Evolutionary conservation across 2,329 filamentous ascomycete genomes (phyloP).

Genomic region (Myriosclerotinia scirpicola): DNA sequence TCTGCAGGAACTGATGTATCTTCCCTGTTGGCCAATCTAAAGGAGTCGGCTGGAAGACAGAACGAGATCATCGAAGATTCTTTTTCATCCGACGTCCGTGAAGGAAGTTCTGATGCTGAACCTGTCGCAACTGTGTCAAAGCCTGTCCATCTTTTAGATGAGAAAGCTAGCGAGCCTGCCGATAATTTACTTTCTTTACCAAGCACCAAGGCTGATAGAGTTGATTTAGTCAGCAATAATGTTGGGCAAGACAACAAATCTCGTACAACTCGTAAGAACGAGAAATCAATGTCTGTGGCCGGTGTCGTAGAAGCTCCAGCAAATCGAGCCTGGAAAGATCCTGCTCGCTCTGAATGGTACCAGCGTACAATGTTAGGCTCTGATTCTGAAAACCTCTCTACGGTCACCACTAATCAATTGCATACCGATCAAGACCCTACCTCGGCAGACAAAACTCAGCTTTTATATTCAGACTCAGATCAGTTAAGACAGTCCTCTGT

Average conservation of each 20-base stretch:
- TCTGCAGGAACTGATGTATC: neutral
- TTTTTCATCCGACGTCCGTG: neutral
- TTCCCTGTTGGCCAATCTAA: neutral
- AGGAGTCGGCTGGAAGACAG: neutral
- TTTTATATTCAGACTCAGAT: neutral
- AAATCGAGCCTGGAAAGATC: conserved; percentile 3
- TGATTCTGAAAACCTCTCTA: neutral
- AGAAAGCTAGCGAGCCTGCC: neutral
- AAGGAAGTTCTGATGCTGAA: neutral
- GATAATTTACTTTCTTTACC: neutral
- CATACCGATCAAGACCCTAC: neutral
- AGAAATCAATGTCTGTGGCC: conserved; percentile 4
- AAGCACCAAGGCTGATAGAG: neutral
- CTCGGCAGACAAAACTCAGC: neutral
- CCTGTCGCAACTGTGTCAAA: neutral
- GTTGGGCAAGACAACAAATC: neutral
- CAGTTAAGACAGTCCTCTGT: neutral
- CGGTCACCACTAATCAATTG: neutral
- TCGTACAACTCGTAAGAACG: neutral
- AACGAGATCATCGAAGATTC: neutral
- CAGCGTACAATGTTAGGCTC: neutral
- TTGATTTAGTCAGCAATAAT: neutral
- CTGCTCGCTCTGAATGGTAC: neutral
- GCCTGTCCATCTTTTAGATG: neutral
- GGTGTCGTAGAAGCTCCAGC: conserved; percentile 1